Percentiles rank a stretch among this genome's conserved stretches.
Evolutionary conservation across 352 stramenopile species (phyloP).

Genomic region (Phytophthora sp.): DNA sequence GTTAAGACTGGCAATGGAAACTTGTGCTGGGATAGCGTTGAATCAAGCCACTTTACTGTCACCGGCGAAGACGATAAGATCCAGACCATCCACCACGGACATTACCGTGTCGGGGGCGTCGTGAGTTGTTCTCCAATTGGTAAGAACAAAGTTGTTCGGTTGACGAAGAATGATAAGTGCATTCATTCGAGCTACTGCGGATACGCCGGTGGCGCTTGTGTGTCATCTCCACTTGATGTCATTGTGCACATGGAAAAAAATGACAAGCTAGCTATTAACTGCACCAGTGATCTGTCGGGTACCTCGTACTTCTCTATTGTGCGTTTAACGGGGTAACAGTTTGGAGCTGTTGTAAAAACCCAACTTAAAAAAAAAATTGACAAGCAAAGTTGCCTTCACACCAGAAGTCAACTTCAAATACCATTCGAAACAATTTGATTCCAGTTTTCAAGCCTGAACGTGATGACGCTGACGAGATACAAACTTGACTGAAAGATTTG

Average conservation of each 20-base stretch:
- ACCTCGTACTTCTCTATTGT: background rate
- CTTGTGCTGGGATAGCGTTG: background rate
- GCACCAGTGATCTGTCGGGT: background rate
- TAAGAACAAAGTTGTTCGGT: background rate
- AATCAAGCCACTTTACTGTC: background rate
- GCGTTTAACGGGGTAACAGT: too few species aligned
- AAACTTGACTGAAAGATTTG: too few species aligned
- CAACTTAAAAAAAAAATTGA: too few species aligned
- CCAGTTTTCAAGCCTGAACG: too few species aligned
- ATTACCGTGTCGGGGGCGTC: background rate
- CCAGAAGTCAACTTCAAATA: too few species aligned
- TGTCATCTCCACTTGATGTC: background rate
- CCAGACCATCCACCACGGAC: background rate
- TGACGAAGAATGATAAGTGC: background rate
- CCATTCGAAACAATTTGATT: too few species aligned
- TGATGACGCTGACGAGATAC: too few species aligned
- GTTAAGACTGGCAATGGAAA: background rate
- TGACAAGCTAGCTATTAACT: background rate
- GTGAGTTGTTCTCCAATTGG: background rate
- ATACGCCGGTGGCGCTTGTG: background rate
- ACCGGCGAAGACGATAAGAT: background rate
- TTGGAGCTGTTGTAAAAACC: too few species aligned
- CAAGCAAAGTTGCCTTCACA: too few species aligned
- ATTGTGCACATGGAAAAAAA: background rate
- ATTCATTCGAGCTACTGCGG: background rate